Evolutionary conservation across 169 alveolate species (phyloP), one percentile per base, ranked within the genome.

Genomic region (Perkinsus marinus): DNA sequence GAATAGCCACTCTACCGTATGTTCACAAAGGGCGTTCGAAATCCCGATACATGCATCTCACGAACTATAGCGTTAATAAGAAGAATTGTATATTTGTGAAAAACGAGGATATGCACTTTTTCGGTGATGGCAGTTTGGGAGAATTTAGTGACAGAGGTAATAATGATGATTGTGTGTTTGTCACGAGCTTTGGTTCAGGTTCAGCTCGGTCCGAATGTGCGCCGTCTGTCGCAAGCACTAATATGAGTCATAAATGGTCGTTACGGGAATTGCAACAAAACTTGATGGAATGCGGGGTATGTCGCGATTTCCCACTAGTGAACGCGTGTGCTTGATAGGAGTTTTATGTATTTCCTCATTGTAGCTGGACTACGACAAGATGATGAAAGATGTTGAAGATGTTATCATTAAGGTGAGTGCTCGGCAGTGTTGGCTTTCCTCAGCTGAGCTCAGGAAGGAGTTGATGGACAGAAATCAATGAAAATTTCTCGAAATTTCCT

Each of bases 41-140:
- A 89, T 97, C 98, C 39, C 93, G 92, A 90, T 91, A 91, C 89
- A 95, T 96, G 97, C 98, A 97, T 92, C 91, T 97, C 41, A 97
- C 98, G 34, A 97, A 97, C 92, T 97, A 95, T 92, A 95, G 98
- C 5, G 94, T 97, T 17, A 97, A 97, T 92, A 97, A 97, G 92
- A 94, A 94, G 69, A 92, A 93, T 79, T 94, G 93, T 30, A 93
- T 95, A n/a, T 97, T 95, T 95, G 93, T 92, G 68, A 94, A 94
- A 68, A 94, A 94, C 46, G 91, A 91, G 38, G 93, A 95, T 47
- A 90, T 93, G 43, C 92, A 43, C 0, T 26, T n/a, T 10, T 3
- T 3, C 46, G 10, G 46, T 10, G 46, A 41, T 6, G 10, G 46
- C 19, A 10, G 10, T 41, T 10, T 41, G 37, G 92, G 92, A 34